A percentile compares a stretch with the other conserved stretches of the same genome.
These are phyloP conservation scores for Pseudonitzschia pungens DNA, from an alignment of 108 stramenopile genomes.

Conservation along the genomic window DNA sequence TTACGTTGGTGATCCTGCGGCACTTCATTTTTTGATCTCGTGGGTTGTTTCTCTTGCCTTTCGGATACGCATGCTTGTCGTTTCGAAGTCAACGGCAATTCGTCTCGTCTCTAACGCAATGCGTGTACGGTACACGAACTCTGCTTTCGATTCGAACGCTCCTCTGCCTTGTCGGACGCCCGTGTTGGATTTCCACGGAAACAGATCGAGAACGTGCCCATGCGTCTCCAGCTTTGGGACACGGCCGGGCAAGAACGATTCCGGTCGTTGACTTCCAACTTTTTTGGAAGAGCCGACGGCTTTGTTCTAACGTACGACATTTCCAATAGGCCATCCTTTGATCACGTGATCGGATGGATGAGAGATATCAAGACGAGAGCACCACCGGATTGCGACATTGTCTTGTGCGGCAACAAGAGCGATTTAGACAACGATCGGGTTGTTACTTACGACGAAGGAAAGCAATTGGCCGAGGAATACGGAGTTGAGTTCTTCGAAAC, in stretches of 20 bases:
- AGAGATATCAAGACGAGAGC: slow-evolving; percentile 87
- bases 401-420: slow-evolving; percentile 83
- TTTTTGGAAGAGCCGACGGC: slow-evolving; percentile 93
- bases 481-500: slow-evolving; percentile 96
- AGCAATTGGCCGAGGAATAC: slow-evolving; percentile 88
- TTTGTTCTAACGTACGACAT: slow-evolving; percentile 92
- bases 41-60: no score
- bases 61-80: no score
- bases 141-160: neutral
- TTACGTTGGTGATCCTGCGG: no score
- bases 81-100: no score
- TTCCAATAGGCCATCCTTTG: slow-evolving; percentile 85
- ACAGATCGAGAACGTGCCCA: slow-evolving; percentile 84
- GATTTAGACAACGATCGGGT: slow-evolving; percentile 85
- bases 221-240: slow-evolving; percentile 93
- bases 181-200: neutral
- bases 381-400: slow-evolving; percentile 88
- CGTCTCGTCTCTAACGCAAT: no score
- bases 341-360: slow-evolving; percentile 94
- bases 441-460: slow-evolving; percentile 83
- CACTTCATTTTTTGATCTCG: no score
- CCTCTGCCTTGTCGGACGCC: neutral
- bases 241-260: slow-evolving; percentile 96
- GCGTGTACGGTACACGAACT: no score
- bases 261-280: slow-evolving; percentile 90